phyloP scores from a whole-genome alignment of 208 protist species.

The Lotmaria passim region DNA sequence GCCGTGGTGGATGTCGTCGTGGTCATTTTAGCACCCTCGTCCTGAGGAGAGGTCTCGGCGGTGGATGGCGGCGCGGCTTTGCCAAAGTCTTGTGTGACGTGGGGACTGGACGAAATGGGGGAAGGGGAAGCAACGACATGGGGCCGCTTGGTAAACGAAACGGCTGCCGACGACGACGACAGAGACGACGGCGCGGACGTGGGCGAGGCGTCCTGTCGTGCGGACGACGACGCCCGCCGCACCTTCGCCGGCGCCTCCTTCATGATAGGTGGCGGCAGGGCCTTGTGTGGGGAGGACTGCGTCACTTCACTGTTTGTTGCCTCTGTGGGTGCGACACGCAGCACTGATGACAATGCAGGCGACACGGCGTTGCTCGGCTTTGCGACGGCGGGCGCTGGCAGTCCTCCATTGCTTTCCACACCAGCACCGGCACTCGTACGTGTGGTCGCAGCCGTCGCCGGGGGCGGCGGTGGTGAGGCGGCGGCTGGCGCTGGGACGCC shows the following conservation, averaged over 20 bases:
- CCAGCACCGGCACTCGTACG: too few relatives aligned
- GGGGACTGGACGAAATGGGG: neutral
- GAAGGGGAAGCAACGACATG: neutral
- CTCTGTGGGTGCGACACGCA: neutral
- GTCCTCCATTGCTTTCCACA: too few relatives aligned
- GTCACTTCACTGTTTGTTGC: neutral
- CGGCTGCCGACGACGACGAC: neutral
- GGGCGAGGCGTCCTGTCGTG: neutral
- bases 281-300: neutral
- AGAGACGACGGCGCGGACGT: too few relatives aligned
- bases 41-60: neutral
- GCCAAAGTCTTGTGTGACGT: neutral
- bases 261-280: neutral
- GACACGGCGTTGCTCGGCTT: neutral
- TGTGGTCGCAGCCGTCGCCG: conserved; percentile 2
- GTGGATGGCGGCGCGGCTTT: neutral
- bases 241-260: conserved; percentile 15
- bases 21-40: neutral
- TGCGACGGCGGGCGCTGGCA: neutral
- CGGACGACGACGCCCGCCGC: neutral
- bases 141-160: conserved; percentile 1
- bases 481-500: neutral
- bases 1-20: too few relatives aligned
- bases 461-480: neutral
- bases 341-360: neutral